phyloP scores from a whole-genome alignment of 306 rosid genomes.

The Casuarina cunninghamiana region DNA sequence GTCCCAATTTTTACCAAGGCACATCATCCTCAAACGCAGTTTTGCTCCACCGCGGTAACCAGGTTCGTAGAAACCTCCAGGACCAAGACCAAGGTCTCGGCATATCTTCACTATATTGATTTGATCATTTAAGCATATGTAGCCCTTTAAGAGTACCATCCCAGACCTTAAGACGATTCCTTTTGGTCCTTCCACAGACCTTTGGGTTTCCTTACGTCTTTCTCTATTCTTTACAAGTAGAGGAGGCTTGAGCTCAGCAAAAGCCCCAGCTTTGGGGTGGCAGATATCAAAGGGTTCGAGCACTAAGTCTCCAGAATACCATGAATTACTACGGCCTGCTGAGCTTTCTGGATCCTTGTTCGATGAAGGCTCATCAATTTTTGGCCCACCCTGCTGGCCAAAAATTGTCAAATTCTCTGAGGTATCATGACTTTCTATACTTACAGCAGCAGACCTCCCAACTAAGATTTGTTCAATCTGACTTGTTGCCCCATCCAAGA shows the following conservation, averaged over 20 bases:
- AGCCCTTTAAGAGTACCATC: slow-evolving; percentile 56
- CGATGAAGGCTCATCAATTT: neutral
- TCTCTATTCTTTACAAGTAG: slow-evolving; percentile 46
- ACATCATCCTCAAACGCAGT: slow-evolving; percentile 78
- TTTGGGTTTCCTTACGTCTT: slow-evolving; percentile 39
- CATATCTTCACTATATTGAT: slow-evolving; percentile 52
- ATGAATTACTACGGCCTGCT: neutral
- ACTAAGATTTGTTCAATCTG: neutral
- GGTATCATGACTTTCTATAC: neutral
- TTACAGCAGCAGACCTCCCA: neutral
- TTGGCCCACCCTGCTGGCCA: neutral
- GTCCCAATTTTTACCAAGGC: slow-evolving; percentile 87
- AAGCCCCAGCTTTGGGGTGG: slow-evolving; percentile 14
- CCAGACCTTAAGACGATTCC: slow-evolving; percentile 41
- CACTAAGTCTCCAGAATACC: slow-evolving; percentile 12
- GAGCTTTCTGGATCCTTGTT: neutral
- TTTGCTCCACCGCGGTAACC: slow-evolving; percentile 55
- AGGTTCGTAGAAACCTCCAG: slow-evolving; percentile 88
- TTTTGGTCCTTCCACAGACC: slow-evolving; percentile 11
- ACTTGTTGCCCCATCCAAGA: slow-evolving; percentile 2
- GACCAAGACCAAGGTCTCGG: slow-evolving; percentile 52
- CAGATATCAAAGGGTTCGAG: slow-evolving; percentile 54
- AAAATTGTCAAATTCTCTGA: slow-evolving; percentile 1
- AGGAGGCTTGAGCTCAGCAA: slow-evolving; percentile 34
- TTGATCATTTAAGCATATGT: slow-evolving; percentile 52